These are phyloP conservation scores for Chaetomiaceae sp. DNA, from an alignment of 2,329 filamentous ascomycete genomes.

Conservation along the genomic window DNA sequence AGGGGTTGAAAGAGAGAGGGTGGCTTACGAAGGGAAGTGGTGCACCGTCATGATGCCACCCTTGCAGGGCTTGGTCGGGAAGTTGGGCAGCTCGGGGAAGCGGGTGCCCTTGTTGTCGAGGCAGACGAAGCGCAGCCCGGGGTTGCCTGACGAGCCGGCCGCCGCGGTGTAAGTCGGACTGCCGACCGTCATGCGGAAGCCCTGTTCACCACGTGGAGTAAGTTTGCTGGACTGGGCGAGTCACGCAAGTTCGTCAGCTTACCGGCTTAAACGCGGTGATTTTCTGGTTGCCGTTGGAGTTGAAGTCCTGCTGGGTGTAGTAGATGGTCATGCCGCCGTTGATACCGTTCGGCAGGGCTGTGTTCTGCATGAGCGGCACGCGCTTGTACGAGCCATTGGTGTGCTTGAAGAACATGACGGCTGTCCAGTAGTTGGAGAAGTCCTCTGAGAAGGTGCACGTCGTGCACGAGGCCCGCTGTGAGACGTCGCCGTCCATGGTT, in stretches of 20 bases:
- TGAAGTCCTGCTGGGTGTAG: constrained; percentile 28
- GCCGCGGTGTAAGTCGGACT: constrained; percentile 20
- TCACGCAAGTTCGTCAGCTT: too few species aligned
- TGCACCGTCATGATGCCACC: constrained; percentile 40
- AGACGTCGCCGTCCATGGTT: constrained; percentile 21
- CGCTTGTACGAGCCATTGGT: constrained; percentile 25
- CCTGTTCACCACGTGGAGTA: neutral
- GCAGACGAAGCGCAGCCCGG: constrained; percentile 37
- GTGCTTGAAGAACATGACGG: constrained; percentile 26
- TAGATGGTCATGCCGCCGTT: constrained; percentile 23
- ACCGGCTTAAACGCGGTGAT: constrained; percentile 38
- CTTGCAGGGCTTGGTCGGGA: constrained; percentile 34
- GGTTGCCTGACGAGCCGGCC: constrained; percentile 12
- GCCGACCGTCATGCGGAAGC: constrained; percentile 25
- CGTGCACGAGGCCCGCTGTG: constrained; percentile 21
- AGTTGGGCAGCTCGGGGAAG: constrained; percentile 36
- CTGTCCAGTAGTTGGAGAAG: constrained; percentile 28
- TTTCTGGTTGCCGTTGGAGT: constrained; percentile 30
- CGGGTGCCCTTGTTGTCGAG: constrained; percentile 35
- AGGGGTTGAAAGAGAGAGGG: neutral
- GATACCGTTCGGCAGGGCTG: constrained; percentile 12
- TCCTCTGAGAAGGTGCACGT: constrained; percentile 25
- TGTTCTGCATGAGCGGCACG: constrained; percentile 22
- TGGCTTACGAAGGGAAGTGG: constrained; percentile 29
- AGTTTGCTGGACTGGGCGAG: too few species aligned